These are phyloP conservation scores for Clitocybe nebularis DNA, from an alignment of 1,284 basidiomycete species.

Conservation along the genomic window DNA sequence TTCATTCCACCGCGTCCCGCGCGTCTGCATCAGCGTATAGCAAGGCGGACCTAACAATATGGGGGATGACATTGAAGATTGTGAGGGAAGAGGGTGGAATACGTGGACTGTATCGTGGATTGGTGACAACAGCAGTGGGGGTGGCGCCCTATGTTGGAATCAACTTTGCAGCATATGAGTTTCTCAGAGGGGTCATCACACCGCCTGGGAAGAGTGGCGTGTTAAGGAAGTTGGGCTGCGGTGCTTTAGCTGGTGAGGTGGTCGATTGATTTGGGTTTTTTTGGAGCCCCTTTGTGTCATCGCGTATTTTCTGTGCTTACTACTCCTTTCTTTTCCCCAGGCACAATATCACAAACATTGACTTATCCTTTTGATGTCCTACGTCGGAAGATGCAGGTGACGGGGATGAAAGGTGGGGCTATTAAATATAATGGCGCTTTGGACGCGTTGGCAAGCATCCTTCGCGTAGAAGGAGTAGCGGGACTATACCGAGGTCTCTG, in stretches of 20 bases:
- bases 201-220: constrained; percentile 70
- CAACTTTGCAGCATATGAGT: constrained; percentile 81
- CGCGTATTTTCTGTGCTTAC: constrained; percentile 14
- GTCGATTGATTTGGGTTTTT: background rate
- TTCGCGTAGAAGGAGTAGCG: constrained; percentile 68
- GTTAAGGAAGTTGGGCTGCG: constrained; percentile 65
- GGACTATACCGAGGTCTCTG: constrained; percentile 87
- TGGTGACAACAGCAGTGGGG: constrained; percentile 85
- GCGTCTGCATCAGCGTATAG: constrained; percentile 35
- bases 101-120: constrained; percentile 82
- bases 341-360: constrained; percentile 86
- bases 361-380: constrained; percentile 97
- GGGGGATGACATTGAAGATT: constrained; percentile 88
- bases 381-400: constrained; percentile 93
- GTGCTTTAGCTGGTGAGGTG: constrained; percentile 67
- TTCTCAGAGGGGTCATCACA: constrained; percentile 66
- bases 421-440: constrained; percentile 76
- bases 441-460: constrained; percentile 69
- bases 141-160: constrained; percentile 92
- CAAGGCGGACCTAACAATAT: constrained; percentile 67
- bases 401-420: constrained; percentile 71
- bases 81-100: constrained; percentile 89
- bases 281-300: background rate
- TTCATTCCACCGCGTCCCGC: constrained; percentile 48
- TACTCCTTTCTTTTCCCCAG: constrained; percentile 28